A percentile compares a stretch with the other conserved stretches of the same genome.
Conservation (phyloP, 2,329 filamentous ascomycete species). For the Clonostachys byssicola region DNA sequence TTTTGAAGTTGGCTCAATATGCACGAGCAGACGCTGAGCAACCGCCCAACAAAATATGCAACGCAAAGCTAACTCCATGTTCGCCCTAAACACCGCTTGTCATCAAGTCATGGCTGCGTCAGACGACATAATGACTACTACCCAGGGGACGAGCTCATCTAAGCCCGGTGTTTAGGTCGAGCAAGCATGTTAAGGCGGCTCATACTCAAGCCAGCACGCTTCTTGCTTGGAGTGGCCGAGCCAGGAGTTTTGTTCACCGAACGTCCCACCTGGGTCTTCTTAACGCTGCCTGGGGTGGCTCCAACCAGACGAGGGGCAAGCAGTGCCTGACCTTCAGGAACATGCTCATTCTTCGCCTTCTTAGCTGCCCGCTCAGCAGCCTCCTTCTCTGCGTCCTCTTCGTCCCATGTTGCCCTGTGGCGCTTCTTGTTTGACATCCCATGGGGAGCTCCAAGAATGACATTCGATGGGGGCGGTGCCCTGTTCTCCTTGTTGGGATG, state of each 20-base stretch:
- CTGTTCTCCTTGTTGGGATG: constrained; percentile 53
- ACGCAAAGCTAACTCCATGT: no score
- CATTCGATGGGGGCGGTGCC: constrained; percentile 25
- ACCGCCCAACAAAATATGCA: no score
- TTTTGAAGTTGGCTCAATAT: no score
- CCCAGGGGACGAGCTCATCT: background rate
- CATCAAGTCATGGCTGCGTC: no score
- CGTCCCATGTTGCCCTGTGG: constrained; percentile 51
- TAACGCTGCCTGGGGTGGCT: constrained; percentile 24
- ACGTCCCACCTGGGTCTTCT: constrained; percentile 25
- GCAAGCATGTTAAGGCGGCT: constrained; percentile 60
- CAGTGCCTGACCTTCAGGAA: constrained; percentile 46
- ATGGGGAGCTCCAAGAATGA: constrained; percentile 33
- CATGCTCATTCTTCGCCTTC: constrained; percentile 49
- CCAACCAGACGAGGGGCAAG: constrained; percentile 41
- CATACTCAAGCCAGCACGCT: constrained; percentile 46
- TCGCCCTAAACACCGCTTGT: no score
- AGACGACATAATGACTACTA: no score
- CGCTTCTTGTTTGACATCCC: constrained; percentile 65
- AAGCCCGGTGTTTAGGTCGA: constrained; percentile 52
- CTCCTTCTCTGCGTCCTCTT: constrained; percentile 48
- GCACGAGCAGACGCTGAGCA: no score
- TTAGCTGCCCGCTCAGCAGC: constrained; percentile 48
- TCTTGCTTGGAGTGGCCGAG: constrained; percentile 44
- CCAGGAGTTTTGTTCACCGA: constrained; percentile 14